Evolutionary conservation across 257 asterid species (phyloP).

Genomic region (Solanum pennellii): DNA sequence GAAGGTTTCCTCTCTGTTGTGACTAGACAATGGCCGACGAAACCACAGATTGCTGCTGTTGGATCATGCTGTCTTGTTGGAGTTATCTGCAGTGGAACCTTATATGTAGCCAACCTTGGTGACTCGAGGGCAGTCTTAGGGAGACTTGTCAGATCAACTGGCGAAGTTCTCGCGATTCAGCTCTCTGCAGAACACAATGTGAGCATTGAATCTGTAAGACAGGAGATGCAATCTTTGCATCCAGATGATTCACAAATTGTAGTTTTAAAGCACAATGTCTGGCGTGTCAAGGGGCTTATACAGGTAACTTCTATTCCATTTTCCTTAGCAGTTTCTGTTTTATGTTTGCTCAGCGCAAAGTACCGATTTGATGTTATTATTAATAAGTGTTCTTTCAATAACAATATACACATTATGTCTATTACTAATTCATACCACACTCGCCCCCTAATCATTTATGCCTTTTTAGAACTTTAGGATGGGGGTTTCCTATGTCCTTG

Average conservation of each 20-base stretch:
- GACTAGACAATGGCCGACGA: slow-evolving; percentile 39
- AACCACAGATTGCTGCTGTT: slow-evolving; percentile 61
- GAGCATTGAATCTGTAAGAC: slow-evolving; percentile 52
- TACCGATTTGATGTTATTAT: background rate
- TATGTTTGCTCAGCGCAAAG: background rate
- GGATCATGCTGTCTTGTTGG: slow-evolving; percentile 77
- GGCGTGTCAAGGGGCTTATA: slow-evolving; percentile 74
- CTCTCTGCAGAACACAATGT: slow-evolving; percentile 64
- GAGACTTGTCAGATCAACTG: slow-evolving; percentile 52
- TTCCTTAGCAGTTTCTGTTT: background rate
- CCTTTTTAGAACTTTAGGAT: background rate
- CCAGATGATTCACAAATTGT: slow-evolving; percentile 63
- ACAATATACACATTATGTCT: background rate
- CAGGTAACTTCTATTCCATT: slow-evolving; percentile 23
- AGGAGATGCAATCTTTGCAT: slow-evolving; percentile 45
- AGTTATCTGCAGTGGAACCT: slow-evolving; percentile 43
- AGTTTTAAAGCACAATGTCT: slow-evolving; percentile 64
- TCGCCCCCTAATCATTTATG: background rate
- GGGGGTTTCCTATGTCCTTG: background rate
- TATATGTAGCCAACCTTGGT: slow-evolving; percentile 57
- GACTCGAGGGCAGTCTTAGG: slow-evolving; percentile 68
- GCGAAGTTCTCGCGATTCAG: slow-evolving; percentile 49
- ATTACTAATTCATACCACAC: background rate
- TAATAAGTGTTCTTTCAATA: background rate
- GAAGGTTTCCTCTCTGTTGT: slow-evolving; percentile 54